Base-by-base conservation (phyloP, 108 stramenopile species). In the Skeletonema grethae region DNA sequence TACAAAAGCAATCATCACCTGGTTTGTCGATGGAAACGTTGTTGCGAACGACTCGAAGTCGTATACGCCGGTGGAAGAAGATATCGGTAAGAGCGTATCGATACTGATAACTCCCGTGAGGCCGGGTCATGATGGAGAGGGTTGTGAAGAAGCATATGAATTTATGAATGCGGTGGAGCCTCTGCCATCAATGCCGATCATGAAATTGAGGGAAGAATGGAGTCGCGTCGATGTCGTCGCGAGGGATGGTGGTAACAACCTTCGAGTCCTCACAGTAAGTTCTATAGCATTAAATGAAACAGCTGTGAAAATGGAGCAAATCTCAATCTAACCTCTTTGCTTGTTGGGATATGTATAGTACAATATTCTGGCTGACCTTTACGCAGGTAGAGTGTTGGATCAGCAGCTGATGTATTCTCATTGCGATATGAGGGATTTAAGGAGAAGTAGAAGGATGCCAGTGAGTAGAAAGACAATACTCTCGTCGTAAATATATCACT, bases 281-380 rank as follows among this genome's bases (percentile, higher is more conserved):
- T 32, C 18, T 12, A 5, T 53, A 8, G 7, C 20, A 53, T 24
- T 0, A 5, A 1, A 36, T 36, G 35, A 22, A 30, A 7, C 24
- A 10, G n/a, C 22, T 5, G 36, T 36, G 7, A 11, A 43, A 43
- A 15, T n/a, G 41, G 4, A 43, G 4, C 41, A 43, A 43, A 0
- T 4, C 2, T 43, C 15, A n/a, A n/a, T n/a, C 60, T 61, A 16
- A 18, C 16, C 9, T 12, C 20, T 30, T 18, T 16, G 12, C 35
- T 65, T 24, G 12, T 43, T 18, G 41, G 1, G 31, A 53, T 13
- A 11, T 41, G 38, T 13, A 11, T 41, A 76, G 76, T 93, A 87
- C 79, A 93, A 93, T 67, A 79, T 93, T 59, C 61, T 93, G 36
- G 92, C 92, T 2, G 92, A 93, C 77, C 76, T 69, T 15, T 76